Evolutionary conservation across 805 yeast genomes (phyloP).

Genomic region (Kazachstania viticola): DNA sequence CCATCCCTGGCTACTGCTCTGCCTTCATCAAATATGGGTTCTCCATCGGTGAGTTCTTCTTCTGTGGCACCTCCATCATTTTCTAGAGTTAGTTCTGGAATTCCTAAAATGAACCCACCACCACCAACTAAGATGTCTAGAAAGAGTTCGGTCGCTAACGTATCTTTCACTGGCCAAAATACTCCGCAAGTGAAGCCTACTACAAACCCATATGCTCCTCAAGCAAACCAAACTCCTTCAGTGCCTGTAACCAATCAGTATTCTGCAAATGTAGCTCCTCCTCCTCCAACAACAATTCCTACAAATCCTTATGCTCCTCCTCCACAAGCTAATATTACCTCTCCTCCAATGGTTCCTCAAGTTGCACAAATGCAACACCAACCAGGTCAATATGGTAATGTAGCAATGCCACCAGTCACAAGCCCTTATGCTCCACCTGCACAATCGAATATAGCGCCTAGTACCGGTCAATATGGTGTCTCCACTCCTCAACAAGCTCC

Average conservation of each 20-base stretch:
- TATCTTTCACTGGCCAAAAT: neutral
- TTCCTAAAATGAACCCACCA: slow-evolving; percentile 14
- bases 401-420: neutral
- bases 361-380: slow-evolving; percentile 1
- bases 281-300: slow-evolving; percentile 26
- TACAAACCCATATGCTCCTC: slow-evolving; percentile 32
- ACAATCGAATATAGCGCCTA: no score
- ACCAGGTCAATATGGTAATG: neutral
- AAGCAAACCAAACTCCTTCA: slow-evolving; percentile 2
- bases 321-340: slow-evolving; percentile 5
- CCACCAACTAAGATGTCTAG: slow-evolving; percentile 7
- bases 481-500: slow-evolving; percentile 19
- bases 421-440: neutral
- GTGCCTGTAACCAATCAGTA: no score
- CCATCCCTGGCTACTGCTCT: slow-evolving; percentile 1
- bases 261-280: slow-evolving; percentile 1
- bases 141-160: slow-evolving; percentile 1
- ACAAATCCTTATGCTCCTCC: slow-evolving; percentile 32
- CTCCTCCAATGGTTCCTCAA: slow-evolving; percentile 2
- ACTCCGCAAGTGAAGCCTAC: slow-evolving; percentile 13
- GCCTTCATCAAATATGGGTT: slow-evolving; percentile 3
- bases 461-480: neutral
- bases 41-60: slow-evolving; percentile 3
- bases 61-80: slow-evolving; percentile 17
- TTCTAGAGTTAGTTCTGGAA: slow-evolving; percentile 16